phyloP scores from a whole-genome alignment of 306 rosid genomes.

The Corylus avellana region DNA sequence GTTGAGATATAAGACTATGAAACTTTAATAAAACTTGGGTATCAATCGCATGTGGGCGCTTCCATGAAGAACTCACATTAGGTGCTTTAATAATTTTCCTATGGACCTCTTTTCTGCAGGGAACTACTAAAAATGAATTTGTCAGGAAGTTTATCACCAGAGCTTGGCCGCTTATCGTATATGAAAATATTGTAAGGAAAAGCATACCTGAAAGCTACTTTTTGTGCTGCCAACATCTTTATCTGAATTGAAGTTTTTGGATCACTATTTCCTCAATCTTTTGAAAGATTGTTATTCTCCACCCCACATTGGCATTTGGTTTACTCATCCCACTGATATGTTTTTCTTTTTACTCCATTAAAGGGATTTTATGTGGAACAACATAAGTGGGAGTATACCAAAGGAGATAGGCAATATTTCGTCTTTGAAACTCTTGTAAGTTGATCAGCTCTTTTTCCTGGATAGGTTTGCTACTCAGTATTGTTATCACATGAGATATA shows the following conservation, averaged over 20 bases:
- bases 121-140: conserved; percentile 41
- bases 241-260: background rate
- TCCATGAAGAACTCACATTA: background rate
- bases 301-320: background rate
- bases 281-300: background rate
- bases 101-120: conserved; percentile 34
- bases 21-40: background rate
- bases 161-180: conserved; percentile 47
- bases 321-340: conserved; percentile 16
- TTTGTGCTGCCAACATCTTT: background rate
- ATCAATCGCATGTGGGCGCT: background rate
- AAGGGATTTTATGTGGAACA: conserved; percentile 66
- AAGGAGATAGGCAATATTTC: conserved; percentile 50
- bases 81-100: background rate
- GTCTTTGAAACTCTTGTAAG: conserved; percentile 53
- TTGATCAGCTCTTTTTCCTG: background rate
- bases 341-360: background rate
- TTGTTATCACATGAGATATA: conserved; percentile 11
- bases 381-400: conserved; percentile 50
- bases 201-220: background rate
- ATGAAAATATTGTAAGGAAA: conserved; percentile 43
- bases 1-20: background rate
- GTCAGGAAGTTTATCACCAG: conserved; percentile 47
- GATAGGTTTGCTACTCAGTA: background rate
- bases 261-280: background rate